Conservation (phyloP, 2,329 filamentous ascomycete genomes). For the Alternaria gaisen region DNA sequence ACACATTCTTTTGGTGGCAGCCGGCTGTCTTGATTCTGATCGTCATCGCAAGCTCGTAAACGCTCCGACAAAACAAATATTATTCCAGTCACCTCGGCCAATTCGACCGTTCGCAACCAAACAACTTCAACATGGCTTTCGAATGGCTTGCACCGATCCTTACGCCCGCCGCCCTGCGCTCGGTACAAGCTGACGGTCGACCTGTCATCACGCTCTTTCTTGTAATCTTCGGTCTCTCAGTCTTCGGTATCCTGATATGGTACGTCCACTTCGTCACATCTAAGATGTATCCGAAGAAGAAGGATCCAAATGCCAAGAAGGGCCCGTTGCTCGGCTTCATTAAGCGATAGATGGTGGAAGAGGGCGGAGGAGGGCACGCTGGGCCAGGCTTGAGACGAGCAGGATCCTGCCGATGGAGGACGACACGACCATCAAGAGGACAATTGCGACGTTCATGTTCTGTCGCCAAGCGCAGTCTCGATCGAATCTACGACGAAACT, state of each 20-base stretch:
- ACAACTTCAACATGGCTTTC: constrained; percentile 33
- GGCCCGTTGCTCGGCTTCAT: constrained; percentile 34
- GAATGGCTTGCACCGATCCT: constrained; percentile 45
- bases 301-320: constrained; percentile 37
- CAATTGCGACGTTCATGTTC: constrained; percentile 1
- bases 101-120: not conserved
- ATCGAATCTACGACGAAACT: constrained; percentile 1
- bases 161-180: constrained; percentile 42
- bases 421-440: not conserved
- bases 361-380: not conserved
- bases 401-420: not conserved
- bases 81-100: not conserved
- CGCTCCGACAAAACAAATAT: not conserved
- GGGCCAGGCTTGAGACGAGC: not conserved
- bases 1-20: constrained; percentile 23
- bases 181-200: constrained; percentile 66
- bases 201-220: constrained; percentile 88
- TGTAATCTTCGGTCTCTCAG: constrained; percentile 73
- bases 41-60: constrained; percentile 4
- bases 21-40: constrained; percentile 28
- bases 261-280: constrained; percentile 43
- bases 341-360: constrained; percentile 23
- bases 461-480: not conserved
- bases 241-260: constrained; percentile 36
- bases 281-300: constrained; percentile 40